Evolutionary conservation across 1,139 yeast genomes (phyloP).

Genomic region (Meyerozyma guilliermondii): DNA sequence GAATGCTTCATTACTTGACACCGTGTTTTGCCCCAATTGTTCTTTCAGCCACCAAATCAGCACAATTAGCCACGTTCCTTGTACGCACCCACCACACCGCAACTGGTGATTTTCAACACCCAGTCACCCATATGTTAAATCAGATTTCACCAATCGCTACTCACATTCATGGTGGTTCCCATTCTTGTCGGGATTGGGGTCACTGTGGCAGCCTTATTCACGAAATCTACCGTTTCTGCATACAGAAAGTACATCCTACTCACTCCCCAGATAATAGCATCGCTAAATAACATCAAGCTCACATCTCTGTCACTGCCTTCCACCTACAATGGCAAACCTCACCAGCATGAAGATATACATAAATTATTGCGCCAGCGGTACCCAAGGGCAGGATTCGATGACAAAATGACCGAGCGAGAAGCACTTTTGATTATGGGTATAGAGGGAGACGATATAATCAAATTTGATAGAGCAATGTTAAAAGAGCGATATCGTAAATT

Average conservation of each 20-base stretch:
- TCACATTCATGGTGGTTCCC: constrained; percentile 44
- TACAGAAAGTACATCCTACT: constrained; percentile 36
- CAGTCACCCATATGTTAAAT: too few species aligned
- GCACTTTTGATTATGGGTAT: constrained; percentile 55
- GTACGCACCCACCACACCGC: too few species aligned
- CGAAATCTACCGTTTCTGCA: constrained; percentile 46
- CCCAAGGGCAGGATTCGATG: constrained; percentile 43
- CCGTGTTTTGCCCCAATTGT: too few species aligned
- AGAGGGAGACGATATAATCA: constrained; percentile 45
- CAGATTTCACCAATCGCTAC: background rate
- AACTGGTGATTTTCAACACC: too few species aligned
- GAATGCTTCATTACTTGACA: too few species aligned
- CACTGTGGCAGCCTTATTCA: constrained; percentile 48
- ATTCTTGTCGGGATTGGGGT: constrained; percentile 54
- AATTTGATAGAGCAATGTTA: constrained; percentile 38
- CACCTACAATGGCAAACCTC: constrained; percentile 9
- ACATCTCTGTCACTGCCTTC: constrained; percentile 10
- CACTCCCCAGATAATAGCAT: constrained; percentile 54
- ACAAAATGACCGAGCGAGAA: constrained; percentile 56
- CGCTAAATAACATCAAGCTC: constrained; percentile 39
- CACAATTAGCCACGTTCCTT: too few species aligned
- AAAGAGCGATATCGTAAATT: constrained; percentile 54
- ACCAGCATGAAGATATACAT: constrained; percentile 18
- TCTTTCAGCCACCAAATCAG: too few species aligned
- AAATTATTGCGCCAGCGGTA: constrained; percentile 26